Percentiles rank a stretch among this genome's conserved stretches.
phyloP scores from a whole-genome alignment of 192 early-diverging fungal genomes.

The Coemansia sp. region DNA sequence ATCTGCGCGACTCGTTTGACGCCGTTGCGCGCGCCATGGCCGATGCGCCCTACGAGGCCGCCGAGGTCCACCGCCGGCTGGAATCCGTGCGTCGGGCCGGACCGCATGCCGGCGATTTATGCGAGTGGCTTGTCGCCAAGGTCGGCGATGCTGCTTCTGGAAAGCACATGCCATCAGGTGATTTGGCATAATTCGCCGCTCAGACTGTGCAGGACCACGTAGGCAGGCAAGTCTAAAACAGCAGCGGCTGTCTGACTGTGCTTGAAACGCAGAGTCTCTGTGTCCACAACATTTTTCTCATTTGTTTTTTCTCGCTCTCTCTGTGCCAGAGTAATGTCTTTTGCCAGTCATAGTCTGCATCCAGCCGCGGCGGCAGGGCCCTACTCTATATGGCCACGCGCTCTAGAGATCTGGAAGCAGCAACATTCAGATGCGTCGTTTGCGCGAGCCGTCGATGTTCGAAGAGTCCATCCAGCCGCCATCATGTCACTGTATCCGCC shows the following conservation, averaged over 20 bases:
- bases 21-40: constrained; percentile 16
- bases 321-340: neutral
- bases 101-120: constrained; percentile 28
- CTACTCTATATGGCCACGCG: constrained; percentile 23
- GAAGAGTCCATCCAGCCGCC: constrained; percentile 29
- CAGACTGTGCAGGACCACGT: neutral
- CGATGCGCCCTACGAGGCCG: constrained; percentile 28
- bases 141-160: constrained; percentile 2
- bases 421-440: neutral
- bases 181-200: constrained; percentile 8
- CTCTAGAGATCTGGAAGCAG: neutral
- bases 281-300: neutral
- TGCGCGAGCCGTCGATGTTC: constrained; percentile 23
- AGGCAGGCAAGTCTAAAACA: neutral
- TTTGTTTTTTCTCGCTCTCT: neutral
- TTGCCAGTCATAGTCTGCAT: constrained; percentile 3
- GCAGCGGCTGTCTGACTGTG: neutral
- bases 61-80: constrained; percentile 16
- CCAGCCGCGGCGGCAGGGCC: constrained; percentile 28
- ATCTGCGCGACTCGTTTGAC: constrained; percentile 16
- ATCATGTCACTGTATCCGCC: neutral
- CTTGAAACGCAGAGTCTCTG: neutral
- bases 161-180: constrained; percentile 5
- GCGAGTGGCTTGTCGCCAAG: constrained; percentile 29
- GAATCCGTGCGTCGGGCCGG: constrained; percentile 9